Conservation (phyloP, 2,329 filamentous ascomycete genomes). For the Aspergillus calidoustus region DNA sequence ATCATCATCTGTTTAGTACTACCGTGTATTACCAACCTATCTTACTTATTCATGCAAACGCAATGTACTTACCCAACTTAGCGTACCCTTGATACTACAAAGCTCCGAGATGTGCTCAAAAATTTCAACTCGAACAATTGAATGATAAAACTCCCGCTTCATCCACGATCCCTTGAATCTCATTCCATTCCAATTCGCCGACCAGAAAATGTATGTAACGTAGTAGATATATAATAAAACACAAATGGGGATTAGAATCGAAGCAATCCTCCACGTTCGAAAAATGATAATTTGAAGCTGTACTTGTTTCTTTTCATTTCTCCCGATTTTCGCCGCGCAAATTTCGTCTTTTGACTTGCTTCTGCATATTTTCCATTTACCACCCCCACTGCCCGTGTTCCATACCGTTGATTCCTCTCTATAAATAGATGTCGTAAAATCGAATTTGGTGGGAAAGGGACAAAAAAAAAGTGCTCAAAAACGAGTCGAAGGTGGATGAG, state of each 20-base stretch:
- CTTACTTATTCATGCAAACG: not conserved
- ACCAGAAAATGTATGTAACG: not conserved
- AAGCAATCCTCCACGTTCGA: not conserved
- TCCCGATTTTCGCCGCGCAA: not conserved
- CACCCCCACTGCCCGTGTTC: not conserved
- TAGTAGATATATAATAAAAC: slow-evolving; percentile 6
- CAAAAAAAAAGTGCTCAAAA: slow-evolving; percentile 12
- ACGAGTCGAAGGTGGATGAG: not conserved
- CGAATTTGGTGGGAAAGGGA: not conserved
- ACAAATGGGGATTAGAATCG: slow-evolving; percentile 1
- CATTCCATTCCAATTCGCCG: not conserved
- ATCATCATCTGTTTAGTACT: not conserved
- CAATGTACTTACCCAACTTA: not conserved
- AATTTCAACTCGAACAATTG: not conserved
- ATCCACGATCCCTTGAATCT: not conserved
- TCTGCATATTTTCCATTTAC: not conserved
- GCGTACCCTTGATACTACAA: not conserved
- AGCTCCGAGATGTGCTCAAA: not conserved
- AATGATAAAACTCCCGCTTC: not conserved
- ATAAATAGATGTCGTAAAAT: not conserved
- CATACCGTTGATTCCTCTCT: not conserved
- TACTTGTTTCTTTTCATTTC: not conserved
- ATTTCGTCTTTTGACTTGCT: not conserved
- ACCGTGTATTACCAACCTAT: slow-evolving; percentile 3
- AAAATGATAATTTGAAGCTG: not conserved